Evolutionary conservation across 352 stramenopile genomes (phyloP).

Genomic region (Peronospora belbahrii): DNA sequence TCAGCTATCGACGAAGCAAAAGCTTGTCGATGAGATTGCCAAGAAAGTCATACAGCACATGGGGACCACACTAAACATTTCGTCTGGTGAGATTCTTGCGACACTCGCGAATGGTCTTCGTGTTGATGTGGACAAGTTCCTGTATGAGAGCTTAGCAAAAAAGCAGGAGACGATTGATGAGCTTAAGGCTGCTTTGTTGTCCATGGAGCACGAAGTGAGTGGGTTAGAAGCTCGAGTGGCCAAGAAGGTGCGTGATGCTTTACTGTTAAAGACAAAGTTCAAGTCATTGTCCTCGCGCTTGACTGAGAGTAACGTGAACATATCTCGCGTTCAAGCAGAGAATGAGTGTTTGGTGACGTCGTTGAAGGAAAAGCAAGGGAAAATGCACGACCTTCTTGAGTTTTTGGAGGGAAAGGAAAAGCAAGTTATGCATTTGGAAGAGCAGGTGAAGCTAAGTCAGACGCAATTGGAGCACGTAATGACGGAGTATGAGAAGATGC

Average conservation of each 20-base stretch:
- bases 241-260: slow-evolving; percentile 45
- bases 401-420: slow-evolving; percentile 61
- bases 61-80: slow-evolving; percentile 13
- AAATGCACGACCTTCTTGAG: slow-evolving; percentile 45
- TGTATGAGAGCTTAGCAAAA: slow-evolving; percentile 63
- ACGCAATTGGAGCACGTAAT: slow-evolving; percentile 45
- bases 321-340: slow-evolving; percentile 47
- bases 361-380: slow-evolving; percentile 50
- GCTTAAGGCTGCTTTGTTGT: slow-evolving; percentile 45
- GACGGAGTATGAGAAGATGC: slow-evolving; percentile 24
- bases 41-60: slow-evolving; percentile 54
- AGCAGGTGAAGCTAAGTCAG: slow-evolving; percentile 46
- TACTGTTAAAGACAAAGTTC: slow-evolving; percentile 51
- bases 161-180: slow-evolving; percentile 66
- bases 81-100: slow-evolving; percentile 13
- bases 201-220: slow-evolving; percentile 67
- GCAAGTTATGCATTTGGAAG: slow-evolving; percentile 54
- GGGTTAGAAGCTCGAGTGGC: slow-evolving; percentile 44
- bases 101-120: slow-evolving; percentile 25
- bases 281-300: slow-evolving; percentile 45
- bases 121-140: slow-evolving; percentile 63
- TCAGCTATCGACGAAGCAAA: slow-evolving; percentile 75
- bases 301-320: slow-evolving; percentile 33
- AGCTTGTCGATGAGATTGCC: slow-evolving; percentile 66
- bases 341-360: slow-evolving; percentile 42